Conservation (phyloP, 2,329 filamentous ascomycete species). For the Aspergillus sp. region DNA sequence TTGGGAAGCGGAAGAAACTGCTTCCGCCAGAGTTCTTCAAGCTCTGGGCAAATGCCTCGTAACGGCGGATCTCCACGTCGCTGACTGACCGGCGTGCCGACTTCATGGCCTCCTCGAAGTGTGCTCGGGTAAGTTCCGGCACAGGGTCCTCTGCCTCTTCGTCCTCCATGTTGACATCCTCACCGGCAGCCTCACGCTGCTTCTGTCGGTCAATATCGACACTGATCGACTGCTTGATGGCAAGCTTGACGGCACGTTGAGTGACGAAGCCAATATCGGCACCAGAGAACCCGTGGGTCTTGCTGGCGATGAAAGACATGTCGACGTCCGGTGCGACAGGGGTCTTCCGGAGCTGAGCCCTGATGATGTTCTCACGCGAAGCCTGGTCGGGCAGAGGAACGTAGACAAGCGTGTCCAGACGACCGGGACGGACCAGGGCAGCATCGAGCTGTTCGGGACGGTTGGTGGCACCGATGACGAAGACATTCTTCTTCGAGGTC, state of each 20-base stretch:
- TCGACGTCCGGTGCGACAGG: constrained; percentile 83
- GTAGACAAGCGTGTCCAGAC: constrained; percentile 97
- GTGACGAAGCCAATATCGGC: constrained; percentile 98
- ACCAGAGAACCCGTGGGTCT: constrained; percentile 99
- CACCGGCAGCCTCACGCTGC: constrained; percentile 76
- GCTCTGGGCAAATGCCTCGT: constrained; percentile 96
- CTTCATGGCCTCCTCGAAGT: constrained; percentile 99
- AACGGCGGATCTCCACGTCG: constrained; percentile 94
- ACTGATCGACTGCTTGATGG: constrained; percentile 93
- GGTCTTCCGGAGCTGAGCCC: constrained; percentile 96
- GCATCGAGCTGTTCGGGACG: constrained; percentile 97
- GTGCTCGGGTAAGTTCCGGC: constrained; percentile 86
- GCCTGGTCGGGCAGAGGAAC: constrained; percentile 90
- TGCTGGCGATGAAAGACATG: constrained; percentile 82
- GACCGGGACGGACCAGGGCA: constrained; percentile 92
- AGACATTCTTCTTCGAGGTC: constrained; percentile 99
- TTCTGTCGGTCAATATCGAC: constrained; percentile 83
- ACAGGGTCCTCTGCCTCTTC: constrained; percentile 78
- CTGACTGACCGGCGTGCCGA: constrained; percentile 87
- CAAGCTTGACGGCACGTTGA: constrained; percentile 96
- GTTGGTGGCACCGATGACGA: constrained; percentile 98
- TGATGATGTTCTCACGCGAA: constrained; percentile 82
- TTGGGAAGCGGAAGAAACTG: constrained; percentile 96
- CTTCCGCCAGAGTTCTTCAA: constrained; percentile 98
- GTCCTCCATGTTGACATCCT: constrained; percentile 66